Percentiles rank a stretch among this genome's conserved stretches.
These are phyloP conservation scores for Aphanomyces stellatus DNA, from an alignment of 352 stramenopile genomes.

Conservation along the genomic window DNA sequence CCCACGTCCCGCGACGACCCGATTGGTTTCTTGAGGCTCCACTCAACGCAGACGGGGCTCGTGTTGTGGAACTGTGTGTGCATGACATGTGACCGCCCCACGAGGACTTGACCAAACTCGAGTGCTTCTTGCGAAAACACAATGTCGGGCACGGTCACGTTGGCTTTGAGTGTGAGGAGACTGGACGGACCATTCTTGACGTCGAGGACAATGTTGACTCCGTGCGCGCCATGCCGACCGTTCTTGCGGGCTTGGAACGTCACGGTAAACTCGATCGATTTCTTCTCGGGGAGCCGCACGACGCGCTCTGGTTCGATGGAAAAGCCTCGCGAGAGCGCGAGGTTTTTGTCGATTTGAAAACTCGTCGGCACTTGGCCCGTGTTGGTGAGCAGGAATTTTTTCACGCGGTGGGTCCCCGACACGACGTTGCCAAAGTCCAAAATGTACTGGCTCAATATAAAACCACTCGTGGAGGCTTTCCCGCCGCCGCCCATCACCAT, in stretches of 20 bases:
- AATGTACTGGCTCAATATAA: conserved; percentile 85
- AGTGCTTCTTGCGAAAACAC: conserved; percentile 69
- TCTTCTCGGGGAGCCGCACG: conserved; percentile 85
- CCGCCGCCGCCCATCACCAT: too few species aligned
- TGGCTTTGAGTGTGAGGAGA: conserved; percentile 75
- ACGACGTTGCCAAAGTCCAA: conserved; percentile 94
- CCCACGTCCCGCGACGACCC: conserved; percentile 63
- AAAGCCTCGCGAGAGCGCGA: conserved; percentile 80
- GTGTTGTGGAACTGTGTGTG: conserved; percentile 90
- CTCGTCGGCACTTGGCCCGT: conserved; percentile 73
- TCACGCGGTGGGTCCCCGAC: conserved; percentile 84
- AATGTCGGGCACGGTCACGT: conserved; percentile 88
- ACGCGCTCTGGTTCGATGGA: conserved; percentile 91
- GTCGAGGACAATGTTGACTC: conserved; percentile 75
- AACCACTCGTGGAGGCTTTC: conserved; percentile 26
- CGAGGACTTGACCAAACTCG: conserved; percentile 85
- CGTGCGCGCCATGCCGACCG: conserved; percentile 62
- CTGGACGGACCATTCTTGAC: conserved; percentile 88
- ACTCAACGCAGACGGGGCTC: conserved; percentile 81
- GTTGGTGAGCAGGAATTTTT: conserved; percentile 90
- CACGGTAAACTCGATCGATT: conserved; percentile 82
- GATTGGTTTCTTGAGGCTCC: conserved; percentile 87
- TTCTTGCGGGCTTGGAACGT: conserved; percentile 87
- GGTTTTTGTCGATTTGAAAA: conserved; percentile 90
- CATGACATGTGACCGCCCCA: conserved; percentile 82